Percentiles rank a stretch among this genome's conserved stretches.
Conservation (phyloP, 2,329 filamentous ascomycete genomes). For the Calonectria hongkongensis region DNA sequence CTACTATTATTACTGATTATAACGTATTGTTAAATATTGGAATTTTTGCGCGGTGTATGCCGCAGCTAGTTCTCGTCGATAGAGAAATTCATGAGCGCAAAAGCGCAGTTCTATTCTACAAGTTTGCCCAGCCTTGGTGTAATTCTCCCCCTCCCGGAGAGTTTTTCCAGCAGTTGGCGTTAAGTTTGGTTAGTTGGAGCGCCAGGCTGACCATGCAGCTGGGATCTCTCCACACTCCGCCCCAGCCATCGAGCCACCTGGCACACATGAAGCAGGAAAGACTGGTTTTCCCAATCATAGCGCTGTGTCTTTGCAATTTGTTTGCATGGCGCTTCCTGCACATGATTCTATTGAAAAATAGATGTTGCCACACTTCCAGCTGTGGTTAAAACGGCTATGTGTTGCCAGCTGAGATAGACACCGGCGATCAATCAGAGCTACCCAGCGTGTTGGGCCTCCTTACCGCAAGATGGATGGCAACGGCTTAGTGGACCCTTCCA, state of each 20-base stretch:
- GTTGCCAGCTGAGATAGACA: neutral
- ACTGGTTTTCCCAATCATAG: conserved; percentile 21
- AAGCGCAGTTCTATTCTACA: conserved; percentile 17
- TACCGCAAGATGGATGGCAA: conserved; percentile 15
- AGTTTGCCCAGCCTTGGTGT: neutral
- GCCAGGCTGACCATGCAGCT: conserved; percentile 19
- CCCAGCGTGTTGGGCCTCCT: neutral
- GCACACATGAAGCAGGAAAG: neutral
- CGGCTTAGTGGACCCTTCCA: conserved; percentile 1
- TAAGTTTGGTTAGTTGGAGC: neutral
- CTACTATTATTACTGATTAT: conserved; percentile 4
- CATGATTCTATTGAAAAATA: conserved; percentile 9
- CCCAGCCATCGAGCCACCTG: conserved; percentile 10
- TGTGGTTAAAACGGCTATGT: neutral
- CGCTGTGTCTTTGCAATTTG: neutral
- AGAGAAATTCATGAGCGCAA: conserved; percentile 19
- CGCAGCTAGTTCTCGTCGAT: neutral
- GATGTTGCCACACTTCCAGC: neutral
- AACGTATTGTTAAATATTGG: conserved; percentile 35
- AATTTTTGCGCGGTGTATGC: conserved; percentile 11
- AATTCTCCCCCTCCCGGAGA: neutral
- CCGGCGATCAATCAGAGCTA: neutral
- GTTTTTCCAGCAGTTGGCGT: conserved; percentile 4
- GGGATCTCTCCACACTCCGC: conserved; percentile 6
- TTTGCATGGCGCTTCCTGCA: neutral